Conservation (phyloP, 306 rosid species). For the Quercus dentata region DNA sequence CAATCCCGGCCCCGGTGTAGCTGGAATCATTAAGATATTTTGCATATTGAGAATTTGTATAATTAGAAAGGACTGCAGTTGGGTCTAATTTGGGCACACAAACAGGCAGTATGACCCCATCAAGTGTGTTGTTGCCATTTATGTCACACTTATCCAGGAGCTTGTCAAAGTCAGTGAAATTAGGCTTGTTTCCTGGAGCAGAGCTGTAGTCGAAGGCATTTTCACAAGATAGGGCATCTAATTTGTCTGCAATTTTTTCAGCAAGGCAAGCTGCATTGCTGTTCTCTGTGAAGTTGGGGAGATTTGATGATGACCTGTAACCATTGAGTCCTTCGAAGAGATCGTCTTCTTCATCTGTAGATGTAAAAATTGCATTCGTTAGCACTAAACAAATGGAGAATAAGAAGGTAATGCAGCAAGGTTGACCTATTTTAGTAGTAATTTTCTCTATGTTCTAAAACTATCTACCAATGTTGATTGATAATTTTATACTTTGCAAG, state of each 20-base stretch:
- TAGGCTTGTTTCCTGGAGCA: background rate
- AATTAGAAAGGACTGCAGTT: background rate
- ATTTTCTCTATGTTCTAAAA: too few relatives aligned
- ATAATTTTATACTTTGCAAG: too few relatives aligned
- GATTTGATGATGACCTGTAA: background rate
- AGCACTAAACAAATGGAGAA: background rate
- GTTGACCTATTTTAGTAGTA: too few relatives aligned
- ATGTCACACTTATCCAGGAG: background rate
- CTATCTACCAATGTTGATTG: too few relatives aligned
- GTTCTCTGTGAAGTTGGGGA: background rate
- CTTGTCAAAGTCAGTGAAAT: background rate
- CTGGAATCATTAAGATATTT: background rate
- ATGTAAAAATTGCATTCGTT: background rate
- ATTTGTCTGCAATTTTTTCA: constrained; percentile 1
- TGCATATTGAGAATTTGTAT: background rate
- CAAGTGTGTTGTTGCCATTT: background rate
- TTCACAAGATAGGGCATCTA: constrained; percentile 2
- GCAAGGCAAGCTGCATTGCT: constrained; percentile 16
- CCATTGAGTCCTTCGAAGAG: background rate
- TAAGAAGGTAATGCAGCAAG: background rate
- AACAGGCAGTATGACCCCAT: background rate
- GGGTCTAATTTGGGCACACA: background rate
- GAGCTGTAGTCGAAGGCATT: background rate
- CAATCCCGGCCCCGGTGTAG: background rate
- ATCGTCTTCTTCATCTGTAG: background rate